Evolutionary conservation across 2,329 filamentous ascomycete species (phyloP), one percentile per base, ranked within the genome.

Genomic region (Simplicillium aogashimaense): DNA sequence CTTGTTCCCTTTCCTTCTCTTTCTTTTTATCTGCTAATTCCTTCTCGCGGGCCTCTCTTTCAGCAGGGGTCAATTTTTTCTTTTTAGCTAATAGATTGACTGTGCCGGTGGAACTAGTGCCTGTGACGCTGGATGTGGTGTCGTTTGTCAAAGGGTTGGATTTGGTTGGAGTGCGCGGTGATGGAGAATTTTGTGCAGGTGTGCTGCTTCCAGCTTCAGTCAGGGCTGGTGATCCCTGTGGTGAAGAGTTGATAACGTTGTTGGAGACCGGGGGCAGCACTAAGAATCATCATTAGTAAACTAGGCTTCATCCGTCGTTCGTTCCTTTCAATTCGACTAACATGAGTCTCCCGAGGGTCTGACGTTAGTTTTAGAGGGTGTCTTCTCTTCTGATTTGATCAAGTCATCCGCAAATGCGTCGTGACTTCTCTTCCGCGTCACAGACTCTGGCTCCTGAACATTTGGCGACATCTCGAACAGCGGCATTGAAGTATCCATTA

Each of bases 381-480:
- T 41, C 1, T 43, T 43, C 3, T 39, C 38, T 15, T 58, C 52
- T 17, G 45, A 37, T 39, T 53, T 53, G n/a, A 52, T 39, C 16
- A 55, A 45, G 17, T 63, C 55, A 9, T 54, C 59, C 3, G 61
- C 48, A 44, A 63, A 73, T 28, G 71, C 65, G 32, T 67, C 60
- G 46, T 71, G 67, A 33, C 57, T 65, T 43, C 69, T 57, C 53
- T 75, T 74, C 38, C 63, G 60, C 36, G 58, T 55, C 20, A 55
- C 55, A 15, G 54, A 48, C 38, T 70, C 66, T 17, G 61, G 54
- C 50, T 70, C 66, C 51, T 65, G 63, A 25, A 70, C 60, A 45
- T 74, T 74, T 11, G 62, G 55, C 14, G 70, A 67, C 52, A 72
- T 59, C 39, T 64, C 58, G 35, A 63, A 56, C 18, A 75, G 57